A percentile compares a stretch with the other conserved stretches of the same genome.
Evolutionary conservation across 805 yeast genomes (phyloP).

Genomic region (Ogataea trehaloabstinens): DNA sequence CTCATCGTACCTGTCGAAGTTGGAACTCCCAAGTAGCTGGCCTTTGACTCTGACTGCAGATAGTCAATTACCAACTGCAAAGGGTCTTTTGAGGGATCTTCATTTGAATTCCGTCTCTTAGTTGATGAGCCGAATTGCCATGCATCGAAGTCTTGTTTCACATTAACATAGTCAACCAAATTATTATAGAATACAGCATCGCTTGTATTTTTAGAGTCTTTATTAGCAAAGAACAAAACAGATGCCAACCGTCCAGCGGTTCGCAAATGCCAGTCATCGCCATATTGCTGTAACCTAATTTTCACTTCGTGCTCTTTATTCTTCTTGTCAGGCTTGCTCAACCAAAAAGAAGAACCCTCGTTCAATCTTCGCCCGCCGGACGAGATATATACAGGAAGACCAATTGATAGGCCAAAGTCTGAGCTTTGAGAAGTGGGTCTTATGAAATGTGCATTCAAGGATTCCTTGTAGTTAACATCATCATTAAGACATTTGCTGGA

Average conservation of each 20-base stretch:
- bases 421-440: constrained; percentile 25
- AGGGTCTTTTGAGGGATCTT: constrained; percentile 15
- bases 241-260: constrained; percentile 63
- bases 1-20: constrained; percentile 22
- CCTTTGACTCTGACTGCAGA: constrained; percentile 35
- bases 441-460: constrained; percentile 22
- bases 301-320: constrained; percentile 28
- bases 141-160: constrained; percentile 74
- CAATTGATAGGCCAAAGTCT: constrained; percentile 25
- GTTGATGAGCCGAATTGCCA: constrained; percentile 59
- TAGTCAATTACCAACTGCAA: constrained; percentile 45
- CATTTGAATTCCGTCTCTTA: constrained; percentile 13
- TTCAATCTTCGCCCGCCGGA: constrained; percentile 14
- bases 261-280: constrained; percentile 77
- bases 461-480: constrained; percentile 31
- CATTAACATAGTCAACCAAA: constrained; percentile 74
- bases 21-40: constrained; percentile 35
- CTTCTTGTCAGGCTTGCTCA: constrained; percentile 13
- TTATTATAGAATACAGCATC: constrained; percentile 68
- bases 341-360: constrained; percentile 12
- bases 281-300: constrained; percentile 58
- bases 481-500: constrained; percentile 19
- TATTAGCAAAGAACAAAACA: constrained; percentile 54
- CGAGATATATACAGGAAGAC: constrained; percentile 25
- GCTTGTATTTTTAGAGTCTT: constrained; percentile 30